Conservation (phyloP, 345 rosid genomes). For the Garcia nutans region DNA sequence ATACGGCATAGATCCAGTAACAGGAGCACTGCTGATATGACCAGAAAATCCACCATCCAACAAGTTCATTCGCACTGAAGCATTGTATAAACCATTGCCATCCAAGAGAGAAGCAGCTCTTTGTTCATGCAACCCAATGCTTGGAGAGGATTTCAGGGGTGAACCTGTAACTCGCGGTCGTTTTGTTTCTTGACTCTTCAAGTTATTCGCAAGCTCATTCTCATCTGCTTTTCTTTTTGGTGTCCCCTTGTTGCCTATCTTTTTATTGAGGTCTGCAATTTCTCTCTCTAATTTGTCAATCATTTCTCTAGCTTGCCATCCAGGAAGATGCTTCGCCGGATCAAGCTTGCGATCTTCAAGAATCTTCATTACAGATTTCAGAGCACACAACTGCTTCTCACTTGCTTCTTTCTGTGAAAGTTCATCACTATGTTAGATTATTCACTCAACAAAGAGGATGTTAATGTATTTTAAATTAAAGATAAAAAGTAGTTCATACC, state of each 20-base stretch:
- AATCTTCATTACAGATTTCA: conserved; percentile 50
- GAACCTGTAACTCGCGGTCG: conserved; percentile 41
- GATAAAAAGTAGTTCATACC: conserved; percentile 32
- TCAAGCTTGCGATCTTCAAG: conserved; percentile 56
- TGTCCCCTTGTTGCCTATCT: conserved; percentile 32
- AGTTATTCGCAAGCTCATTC: conserved; percentile 28
- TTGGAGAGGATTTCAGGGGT: conserved; percentile 35
- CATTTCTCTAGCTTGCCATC: conserved; percentile 52
- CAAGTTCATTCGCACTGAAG: conserved; percentile 19
- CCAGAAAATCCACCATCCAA: conserved; percentile 41
- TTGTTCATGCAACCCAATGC: conserved; percentile 39
- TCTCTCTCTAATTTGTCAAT: conserved; percentile 53
- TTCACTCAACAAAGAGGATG: background rate
- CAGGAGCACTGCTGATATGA: conserved; percentile 41
- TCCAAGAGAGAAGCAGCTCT: conserved; percentile 28
- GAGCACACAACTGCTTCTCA: conserved; percentile 44
- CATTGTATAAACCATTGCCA: conserved; percentile 26
- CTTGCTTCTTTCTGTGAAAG: conserved; percentile 51
- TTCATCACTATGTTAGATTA: conserved; percentile 1
- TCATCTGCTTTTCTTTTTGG: conserved; percentile 48
- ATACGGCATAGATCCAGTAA: conserved; percentile 36
- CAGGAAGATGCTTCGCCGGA: conserved; percentile 48
- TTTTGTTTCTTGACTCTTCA: conserved; percentile 47
- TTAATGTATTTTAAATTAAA: conserved; percentile 2
- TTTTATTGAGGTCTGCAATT: conserved; percentile 40